Conservation (phyloP, 1,284 basidiomycete species). For the Peniophora sp. region DNA sequence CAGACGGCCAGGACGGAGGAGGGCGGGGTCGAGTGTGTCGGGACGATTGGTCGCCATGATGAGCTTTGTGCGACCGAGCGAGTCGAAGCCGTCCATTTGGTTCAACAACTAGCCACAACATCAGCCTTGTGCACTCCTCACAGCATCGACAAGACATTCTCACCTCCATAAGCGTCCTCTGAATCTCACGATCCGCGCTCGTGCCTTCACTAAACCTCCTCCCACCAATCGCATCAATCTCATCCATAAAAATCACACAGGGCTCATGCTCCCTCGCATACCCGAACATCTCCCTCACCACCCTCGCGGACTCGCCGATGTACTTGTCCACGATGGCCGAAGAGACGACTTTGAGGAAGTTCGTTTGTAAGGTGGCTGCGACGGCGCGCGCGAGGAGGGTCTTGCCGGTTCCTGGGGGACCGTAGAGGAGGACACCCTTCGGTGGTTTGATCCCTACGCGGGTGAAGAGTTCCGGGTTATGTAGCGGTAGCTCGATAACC, state of each 20-base stretch:
- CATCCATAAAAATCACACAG: conserved; percentile 99
- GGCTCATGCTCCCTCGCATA: conserved; percentile 97
- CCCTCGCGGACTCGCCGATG: conserved; percentile 93
- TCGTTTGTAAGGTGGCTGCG: conserved; percentile 91
- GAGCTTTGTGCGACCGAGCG: conserved; percentile 90
- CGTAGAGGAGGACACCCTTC: conserved; percentile 90
- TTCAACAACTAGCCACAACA: conserved; percentile 71
- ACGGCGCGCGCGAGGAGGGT: conserved; percentile 94
- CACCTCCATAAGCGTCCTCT: conserved; percentile 98
- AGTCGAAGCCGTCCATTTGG: conserved; percentile 99
- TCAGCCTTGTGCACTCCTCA: neutral
- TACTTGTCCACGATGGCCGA: conserved; percentile 99
- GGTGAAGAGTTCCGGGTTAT: conserved; percentile 93
- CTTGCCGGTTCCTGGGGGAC: conserved; percentile 93
- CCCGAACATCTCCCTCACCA: conserved; percentile 97
- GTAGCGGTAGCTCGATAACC: conserved; percentile 94
- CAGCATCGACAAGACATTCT: conserved; percentile 9
- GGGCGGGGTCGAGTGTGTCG: conserved; percentile 95
- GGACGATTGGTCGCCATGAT: conserved; percentile 99
- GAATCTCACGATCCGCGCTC: conserved; percentile 97
- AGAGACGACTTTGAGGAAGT: conserved; percentile 97
- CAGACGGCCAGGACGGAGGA: conserved; percentile 91
- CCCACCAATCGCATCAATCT: conserved; percentile 97
- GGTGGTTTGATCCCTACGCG: conserved; percentile 96
- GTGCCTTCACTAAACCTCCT: conserved; percentile 98